Evolutionary conservation across 2,329 filamentous ascomycete genomes (phyloP), one percentile per base, ranked within the genome.

Genomic region (Sporothrix sp.): DNA sequence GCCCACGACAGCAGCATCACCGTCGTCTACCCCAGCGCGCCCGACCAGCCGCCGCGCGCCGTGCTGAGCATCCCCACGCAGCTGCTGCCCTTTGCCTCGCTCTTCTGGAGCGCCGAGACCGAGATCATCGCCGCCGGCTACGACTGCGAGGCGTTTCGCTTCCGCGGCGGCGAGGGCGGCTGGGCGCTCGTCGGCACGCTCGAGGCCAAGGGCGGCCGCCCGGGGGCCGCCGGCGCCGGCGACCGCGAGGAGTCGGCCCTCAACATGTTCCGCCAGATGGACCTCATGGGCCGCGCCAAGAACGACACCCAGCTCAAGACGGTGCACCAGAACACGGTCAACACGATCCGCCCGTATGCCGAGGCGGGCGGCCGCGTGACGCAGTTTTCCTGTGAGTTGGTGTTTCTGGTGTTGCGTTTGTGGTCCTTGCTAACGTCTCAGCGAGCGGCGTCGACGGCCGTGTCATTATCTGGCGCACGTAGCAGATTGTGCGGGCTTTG

Each of bases 241-340:
- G 78, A 79, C 50, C 78, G 85, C 28, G 93, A 97, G 68, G 93
- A 97, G 66, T 93, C 86, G 57, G 93, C 93, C 21, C 73, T 96
- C 66, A 95, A 97, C 69, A 95, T 97, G 88, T 98, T 98, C 72
- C 81, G 82, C 62, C 90, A 96, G 72, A 97, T 98, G 93, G 93
- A 98, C 68, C 76, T 98, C 58, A 95, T 93, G 76, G 93, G 93
- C 56, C 95, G 95, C 70, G 73, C 76, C 51, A 87, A 87, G 64
- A 89, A 95, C 62, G 90, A 97, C 65, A 96, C 90, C 4, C 87
- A 95, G 71, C 75, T 98, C 59, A 93, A 88, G 71, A 97, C 93
- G 10, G 81, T 93, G 42, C 93, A 98, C 69, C 93, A 98, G 66
- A 98, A 98, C 70, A 95, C 90, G 23, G 87, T 98, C 63, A 88